Evolutionary conservation across 2,329 filamentous ascomycete species (phyloP).

Genomic region (Pseudocercospora eumusae): DNA sequence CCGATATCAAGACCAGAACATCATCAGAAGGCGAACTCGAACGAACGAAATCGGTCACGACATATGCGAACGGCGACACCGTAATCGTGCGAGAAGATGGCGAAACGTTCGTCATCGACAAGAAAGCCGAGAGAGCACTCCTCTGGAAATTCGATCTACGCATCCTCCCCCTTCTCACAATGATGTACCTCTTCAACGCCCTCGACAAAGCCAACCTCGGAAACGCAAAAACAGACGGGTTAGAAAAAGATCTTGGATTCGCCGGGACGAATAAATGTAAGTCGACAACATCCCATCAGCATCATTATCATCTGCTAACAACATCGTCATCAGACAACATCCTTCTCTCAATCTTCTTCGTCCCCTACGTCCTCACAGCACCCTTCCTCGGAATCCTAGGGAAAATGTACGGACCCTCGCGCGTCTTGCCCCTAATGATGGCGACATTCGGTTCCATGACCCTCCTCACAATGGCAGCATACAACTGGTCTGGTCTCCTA

Average conservation of each 20-base stretch:
- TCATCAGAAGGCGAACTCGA: conserved; percentile 12
- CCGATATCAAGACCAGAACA: conserved; percentile 17
- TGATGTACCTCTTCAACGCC: conserved; percentile 63
- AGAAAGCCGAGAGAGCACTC: conserved; percentile 51
- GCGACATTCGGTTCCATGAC: conserved; percentile 67
- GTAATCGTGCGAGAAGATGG: conserved; percentile 30
- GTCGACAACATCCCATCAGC: not conserved
- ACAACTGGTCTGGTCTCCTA: conserved; percentile 67
- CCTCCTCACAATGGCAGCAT: conserved; percentile 57
- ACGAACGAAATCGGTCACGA: conserved; percentile 24
- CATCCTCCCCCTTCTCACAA: conserved; percentile 59
- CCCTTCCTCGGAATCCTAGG: conserved; percentile 66
- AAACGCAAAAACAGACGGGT: conserved; percentile 48
- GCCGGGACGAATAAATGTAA: conserved; percentile 52
- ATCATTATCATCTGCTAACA: too few relatives aligned
- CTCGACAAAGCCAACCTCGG: conserved; percentile 51
- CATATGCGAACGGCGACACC: conserved; percentile 26
- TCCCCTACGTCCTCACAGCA: conserved; percentile 71
- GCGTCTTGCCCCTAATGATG: conserved; percentile 61
- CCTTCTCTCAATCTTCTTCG: conserved; percentile 70
- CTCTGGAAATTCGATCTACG: conserved; percentile 58
- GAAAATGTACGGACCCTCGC: conserved; percentile 66
- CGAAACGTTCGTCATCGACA: conserved; percentile 43
- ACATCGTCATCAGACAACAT: conserved; percentile 55
- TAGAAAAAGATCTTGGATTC: conserved; percentile 60